These are phyloP conservation scores for Planoprotostelium fungivorum DNA, from an alignment of 78 protist genomes.

Conservation along the genomic window DNA sequence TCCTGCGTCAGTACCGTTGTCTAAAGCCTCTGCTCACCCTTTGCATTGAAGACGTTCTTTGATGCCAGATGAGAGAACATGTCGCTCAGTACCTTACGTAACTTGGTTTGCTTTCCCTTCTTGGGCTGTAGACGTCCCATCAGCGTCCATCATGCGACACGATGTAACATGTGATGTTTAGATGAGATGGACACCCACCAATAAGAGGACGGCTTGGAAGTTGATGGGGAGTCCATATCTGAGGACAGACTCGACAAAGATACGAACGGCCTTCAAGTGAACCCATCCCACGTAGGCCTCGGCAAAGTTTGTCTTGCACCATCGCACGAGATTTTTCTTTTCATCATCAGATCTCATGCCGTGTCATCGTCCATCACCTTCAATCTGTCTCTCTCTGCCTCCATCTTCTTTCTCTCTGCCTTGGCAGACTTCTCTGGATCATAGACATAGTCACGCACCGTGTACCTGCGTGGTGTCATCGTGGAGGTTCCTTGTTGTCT, in stretches of 20 bases:
- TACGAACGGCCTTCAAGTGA: constrained; percentile 81
- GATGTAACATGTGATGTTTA: background rate
- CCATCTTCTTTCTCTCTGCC: background rate
- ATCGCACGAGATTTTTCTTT: constrained; percentile 56
- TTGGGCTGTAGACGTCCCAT: background rate
- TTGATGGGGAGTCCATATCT: constrained; percentile 84
- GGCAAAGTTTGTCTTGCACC: constrained; percentile 82
- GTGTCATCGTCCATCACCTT: constrained; percentile 4
- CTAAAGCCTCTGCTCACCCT: background rate
- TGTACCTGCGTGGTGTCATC: constrained; percentile 7
- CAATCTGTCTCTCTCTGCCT: background rate
- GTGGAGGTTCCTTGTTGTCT: background rate
- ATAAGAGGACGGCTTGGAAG: constrained; percentile 64
- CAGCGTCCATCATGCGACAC: background rate
- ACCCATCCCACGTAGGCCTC: constrained; percentile 75
- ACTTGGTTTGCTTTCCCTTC: background rate
- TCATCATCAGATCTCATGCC: constrained; percentile 30
- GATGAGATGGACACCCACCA: background rate
- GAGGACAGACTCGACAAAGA: constrained; percentile 81
- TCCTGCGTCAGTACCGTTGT: no score
- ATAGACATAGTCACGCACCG: constrained; percentile 33
- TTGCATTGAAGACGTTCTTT: background rate
- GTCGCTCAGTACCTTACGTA: constrained; percentile 1
- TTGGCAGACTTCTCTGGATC: constrained; percentile 18
- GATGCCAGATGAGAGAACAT: background rate